Conservation (phyloP, 2,329 filamentous ascomycete genomes). For the Pyricularia grisea region DNA sequence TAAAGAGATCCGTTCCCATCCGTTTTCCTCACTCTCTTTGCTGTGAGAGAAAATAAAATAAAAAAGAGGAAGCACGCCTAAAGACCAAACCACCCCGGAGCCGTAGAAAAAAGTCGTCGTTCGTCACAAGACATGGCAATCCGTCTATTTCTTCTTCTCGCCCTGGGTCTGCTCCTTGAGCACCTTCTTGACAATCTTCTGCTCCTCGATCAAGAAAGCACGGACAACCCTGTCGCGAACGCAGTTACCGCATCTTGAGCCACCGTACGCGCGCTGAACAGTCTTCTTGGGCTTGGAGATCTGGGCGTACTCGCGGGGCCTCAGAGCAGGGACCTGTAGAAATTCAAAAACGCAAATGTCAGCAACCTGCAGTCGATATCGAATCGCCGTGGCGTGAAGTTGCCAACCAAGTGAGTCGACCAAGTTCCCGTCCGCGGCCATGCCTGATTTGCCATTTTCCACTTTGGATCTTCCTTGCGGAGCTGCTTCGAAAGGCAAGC, state of each 20-base stretch:
- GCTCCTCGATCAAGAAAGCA: constrained; percentile 99
- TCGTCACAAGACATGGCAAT: constrained; percentile 9
- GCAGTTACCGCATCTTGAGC: constrained; percentile 96
- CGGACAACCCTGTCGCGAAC: constrained; percentile 96
- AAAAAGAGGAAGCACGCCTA: constrained; percentile 3
- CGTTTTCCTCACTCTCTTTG: constrained; percentile 1
- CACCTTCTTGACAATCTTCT: constrained; percentile 99
- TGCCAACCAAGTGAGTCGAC: not conserved
- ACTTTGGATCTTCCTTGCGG: not conserved
- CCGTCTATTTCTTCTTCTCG: constrained; percentile 61
- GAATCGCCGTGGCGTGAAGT: not conserved
- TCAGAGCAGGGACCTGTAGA: constrained; percentile 80
- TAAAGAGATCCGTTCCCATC: constrained; percentile 2
- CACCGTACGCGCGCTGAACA: constrained; percentile 96
- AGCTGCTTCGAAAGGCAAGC: not conserved
- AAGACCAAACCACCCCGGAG: constrained; percentile 9
- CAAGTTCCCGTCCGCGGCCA: not conserved
- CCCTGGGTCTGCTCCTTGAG: constrained; percentile 91
- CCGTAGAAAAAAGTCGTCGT: constrained; percentile 2
- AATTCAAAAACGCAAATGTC: constrained; percentile 8
- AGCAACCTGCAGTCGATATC: constrained; percentile 8
- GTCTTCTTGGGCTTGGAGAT: constrained; percentile 99
- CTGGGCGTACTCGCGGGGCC: constrained; percentile 93
- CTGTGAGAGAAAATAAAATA: constrained; percentile 2
- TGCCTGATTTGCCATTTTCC: not conserved